Percentiles rank a stretch among this genome's conserved stretches.
Conservation (phyloP, 2,329 filamentous ascomycete species). For the Fusarium anthophilum region DNA sequence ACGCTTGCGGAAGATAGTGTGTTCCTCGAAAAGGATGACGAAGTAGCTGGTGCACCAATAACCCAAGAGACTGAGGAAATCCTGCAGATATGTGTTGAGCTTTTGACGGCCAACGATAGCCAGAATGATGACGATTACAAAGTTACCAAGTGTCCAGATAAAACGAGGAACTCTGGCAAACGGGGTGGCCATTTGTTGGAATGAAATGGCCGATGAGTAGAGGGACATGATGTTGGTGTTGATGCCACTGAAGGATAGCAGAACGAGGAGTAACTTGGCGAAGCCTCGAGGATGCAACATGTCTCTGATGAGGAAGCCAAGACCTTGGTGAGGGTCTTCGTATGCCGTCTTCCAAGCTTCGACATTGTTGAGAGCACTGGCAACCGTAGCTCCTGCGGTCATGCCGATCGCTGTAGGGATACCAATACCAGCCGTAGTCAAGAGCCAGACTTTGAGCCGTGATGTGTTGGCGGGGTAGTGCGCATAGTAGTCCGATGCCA, state of each 20-base stretch:
- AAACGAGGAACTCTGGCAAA: conserved; percentile 1
- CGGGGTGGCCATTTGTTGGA: conserved; percentile 1
- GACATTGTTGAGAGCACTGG: conserved; percentile 5
- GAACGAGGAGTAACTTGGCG: neutral
- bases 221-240: conserved; percentile 15
- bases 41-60: conserved; percentile 14
- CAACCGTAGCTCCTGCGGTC: conserved; percentile 3
- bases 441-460: neutral
- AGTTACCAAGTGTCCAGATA: conserved; percentile 5
- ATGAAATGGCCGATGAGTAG: conserved; percentile 4
- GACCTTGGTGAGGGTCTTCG: neutral
- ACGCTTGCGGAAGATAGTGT: conserved; percentile 3
- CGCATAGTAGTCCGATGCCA: conserved; percentile 11
- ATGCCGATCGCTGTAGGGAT: conserved; percentile 4
- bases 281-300: conserved; percentile 4
- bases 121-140: neutral
- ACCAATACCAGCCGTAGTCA: neutral
- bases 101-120: conserved; percentile 2
- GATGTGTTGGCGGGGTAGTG: neutral
- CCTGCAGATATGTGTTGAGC: conserved; percentile 5
- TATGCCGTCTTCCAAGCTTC: neutral
- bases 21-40: conserved; percentile 7
- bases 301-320: conserved; percentile 5
- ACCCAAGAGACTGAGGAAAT: conserved; percentile 1
- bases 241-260: conserved; percentile 1